phyloP scores from a whole-genome alignment of 768 basidiomycete genomes.

The Leccinum uliginosum region DNA sequence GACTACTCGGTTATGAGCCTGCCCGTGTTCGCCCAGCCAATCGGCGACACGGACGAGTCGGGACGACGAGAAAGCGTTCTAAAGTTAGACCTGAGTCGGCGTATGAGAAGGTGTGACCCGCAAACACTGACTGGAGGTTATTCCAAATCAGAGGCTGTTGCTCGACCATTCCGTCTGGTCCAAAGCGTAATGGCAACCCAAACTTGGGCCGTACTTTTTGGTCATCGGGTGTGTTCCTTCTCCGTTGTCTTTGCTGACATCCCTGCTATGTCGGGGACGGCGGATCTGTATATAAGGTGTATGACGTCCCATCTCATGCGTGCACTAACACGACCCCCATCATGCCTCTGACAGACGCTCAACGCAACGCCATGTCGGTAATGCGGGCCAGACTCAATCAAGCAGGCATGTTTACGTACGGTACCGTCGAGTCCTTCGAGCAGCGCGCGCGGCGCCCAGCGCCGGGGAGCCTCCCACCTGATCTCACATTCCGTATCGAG shows the following conservation, averaged over 20 bases:
- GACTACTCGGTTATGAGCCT: neutral
- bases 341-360: constrained; percentile 15
- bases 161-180: neutral
- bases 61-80: too few species aligned
- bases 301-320: neutral
- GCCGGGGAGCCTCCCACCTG: constrained; percentile 3
- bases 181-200: neutral
- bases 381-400: neutral
- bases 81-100: too few species aligned
- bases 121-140: neutral
- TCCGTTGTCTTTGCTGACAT: neutral
- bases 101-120: neutral
- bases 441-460: constrained; percentile 8
- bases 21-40: neutral
- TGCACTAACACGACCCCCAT: neutral
- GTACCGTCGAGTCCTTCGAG: constrained; percentile 9
- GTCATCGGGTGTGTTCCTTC: neutral
- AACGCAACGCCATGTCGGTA: constrained; percentile 7
- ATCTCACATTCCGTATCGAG: constrained; percentile 13
- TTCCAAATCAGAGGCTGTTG: neutral
- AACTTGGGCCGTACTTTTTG: neutral
- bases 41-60: too few species aligned
- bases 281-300: neutral
- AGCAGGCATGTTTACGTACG: neutral
- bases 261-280: neutral